Evolutionary conservation across 2,329 filamentous ascomycete species (phyloP).

Genomic region (Pyrenochaeta sp.): DNA sequence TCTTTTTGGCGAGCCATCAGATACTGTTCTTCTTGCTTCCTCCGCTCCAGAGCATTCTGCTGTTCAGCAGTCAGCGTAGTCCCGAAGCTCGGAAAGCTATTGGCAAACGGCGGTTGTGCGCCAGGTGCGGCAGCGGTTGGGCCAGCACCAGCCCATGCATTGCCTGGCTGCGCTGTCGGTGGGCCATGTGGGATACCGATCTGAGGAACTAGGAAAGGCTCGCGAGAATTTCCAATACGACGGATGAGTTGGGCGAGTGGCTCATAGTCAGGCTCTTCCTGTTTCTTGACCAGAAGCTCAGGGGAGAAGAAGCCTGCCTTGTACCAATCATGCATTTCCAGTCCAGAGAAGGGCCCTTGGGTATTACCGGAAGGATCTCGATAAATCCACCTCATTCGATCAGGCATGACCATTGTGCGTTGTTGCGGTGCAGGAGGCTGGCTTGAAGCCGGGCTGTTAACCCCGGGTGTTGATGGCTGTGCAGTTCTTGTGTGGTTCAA

Average conservation of each 20-base stretch:
- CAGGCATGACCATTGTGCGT: slow-evolving; percentile 97
- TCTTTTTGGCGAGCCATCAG: slow-evolving; percentile 96
- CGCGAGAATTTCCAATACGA: slow-evolving; percentile 94
- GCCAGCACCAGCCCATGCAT: slow-evolving; percentile 52
- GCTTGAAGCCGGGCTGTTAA: slow-evolving; percentile 63
- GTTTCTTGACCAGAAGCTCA: slow-evolving; percentile 91
- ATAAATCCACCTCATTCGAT: slow-evolving; percentile 98
- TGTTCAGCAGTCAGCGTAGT: slow-evolving; percentile 96
- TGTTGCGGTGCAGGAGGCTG: slow-evolving; percentile 74
- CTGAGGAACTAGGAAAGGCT: slow-evolving; percentile 96
- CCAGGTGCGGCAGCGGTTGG: slow-evolving; percentile 48
- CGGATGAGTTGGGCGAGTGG: slow-evolving; percentile 93
- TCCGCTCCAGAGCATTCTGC: slow-evolving; percentile 93
- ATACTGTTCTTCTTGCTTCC: slow-evolving; percentile 98
- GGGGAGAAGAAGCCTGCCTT: slow-evolving; percentile 98
- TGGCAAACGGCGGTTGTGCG: slow-evolving; percentile 82
- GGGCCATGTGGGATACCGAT: slow-evolving; percentile 93
- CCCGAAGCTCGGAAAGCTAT: slow-evolving; percentile 94
- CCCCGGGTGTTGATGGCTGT: slow-evolving; percentile 43
- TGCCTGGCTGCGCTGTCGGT: slow-evolving; percentile 60
- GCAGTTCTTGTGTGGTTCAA: slow-evolving; percentile 43
- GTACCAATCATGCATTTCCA: slow-evolving; percentile 99
- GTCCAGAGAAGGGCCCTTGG: slow-evolving; percentile 92
- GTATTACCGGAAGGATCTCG: slow-evolving; percentile 90
- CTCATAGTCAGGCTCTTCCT: slow-evolving; percentile 93